Evolutionary conservation across 352 stramenopile genomes (phyloP), one percentile per base, ranked within the genome.

Genomic region (Thraustochytrium striatum): DNA sequence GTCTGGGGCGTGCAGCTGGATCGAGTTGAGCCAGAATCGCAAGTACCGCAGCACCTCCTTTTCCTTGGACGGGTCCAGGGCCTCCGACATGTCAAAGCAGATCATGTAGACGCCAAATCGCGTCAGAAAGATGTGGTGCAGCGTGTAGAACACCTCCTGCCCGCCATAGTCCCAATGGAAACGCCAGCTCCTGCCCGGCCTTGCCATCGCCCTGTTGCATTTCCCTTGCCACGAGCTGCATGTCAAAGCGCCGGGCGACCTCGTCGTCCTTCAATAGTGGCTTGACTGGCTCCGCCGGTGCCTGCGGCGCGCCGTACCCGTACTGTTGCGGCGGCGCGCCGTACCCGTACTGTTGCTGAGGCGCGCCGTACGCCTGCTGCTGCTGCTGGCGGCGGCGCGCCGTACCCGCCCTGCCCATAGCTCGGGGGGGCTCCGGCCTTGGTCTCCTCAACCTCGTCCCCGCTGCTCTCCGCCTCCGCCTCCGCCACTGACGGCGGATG

Each of bases 101-200:
- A 80, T 21, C 35, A 80, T 57, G 30, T 80, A 80, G 21, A 80
- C 58, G 21, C 70, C 70, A 52, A 65, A 80, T 19, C 55, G 43
- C 57, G 70, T 80, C 19, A 80, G 30, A 32, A 80, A 80, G 39
- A 80, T 38, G 70, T 80, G 70, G 43, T 80, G 70, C 61, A 80
- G 36, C 1, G 70, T 21, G 25, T 80, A 80, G 79, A 80, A 80
- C 21, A 80, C 70, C 33, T 80, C 70, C 41, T 80, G 70, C 32
- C 70, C 70, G 28, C 70, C 70, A 32, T 72, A 80, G 47, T 80
- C 70, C 55, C 70, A 80, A n/a, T n/a, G n/a, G n/a, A 25, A 80
- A 53, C n/a, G 70, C 38, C 1, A 80, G 79, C 5, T 28, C 28
- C 7, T 79, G 70, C 25, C 57, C 28, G 7, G 44, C n/a, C n/a